Conservation (phyloP, 2,329 filamentous ascomycete species). For the Xylaria sp. region DNA sequence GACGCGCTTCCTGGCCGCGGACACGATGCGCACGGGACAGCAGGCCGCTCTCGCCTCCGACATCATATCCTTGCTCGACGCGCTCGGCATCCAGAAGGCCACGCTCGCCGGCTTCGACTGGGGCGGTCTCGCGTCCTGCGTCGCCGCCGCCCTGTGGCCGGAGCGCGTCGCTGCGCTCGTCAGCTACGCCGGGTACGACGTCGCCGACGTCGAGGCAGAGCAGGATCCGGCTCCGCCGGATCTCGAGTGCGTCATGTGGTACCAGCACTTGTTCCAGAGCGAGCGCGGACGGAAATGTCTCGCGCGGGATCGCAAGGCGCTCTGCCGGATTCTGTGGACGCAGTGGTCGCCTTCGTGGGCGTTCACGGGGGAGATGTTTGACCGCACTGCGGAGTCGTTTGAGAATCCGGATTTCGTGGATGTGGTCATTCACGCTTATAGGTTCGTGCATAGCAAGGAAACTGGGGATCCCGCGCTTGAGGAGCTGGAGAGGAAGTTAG, state of each 20-base stretch:
- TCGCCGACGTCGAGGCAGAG: slow-evolving; percentile 24
- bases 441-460: slow-evolving; percentile 31
- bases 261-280: slow-evolving; percentile 37
- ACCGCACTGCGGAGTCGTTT: slow-evolving; percentile 26
- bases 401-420: slow-evolving; percentile 36
- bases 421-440: slow-evolving; percentile 29
- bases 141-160: slow-evolving; percentile 29
- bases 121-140: slow-evolving; percentile 33
- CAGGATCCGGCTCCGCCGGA: not conserved
- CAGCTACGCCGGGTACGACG: slow-evolving; percentile 34
- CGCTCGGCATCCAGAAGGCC: slow-evolving; percentile 23
- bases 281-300: slow-evolving; percentile 33
- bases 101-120: slow-evolving; percentile 35
- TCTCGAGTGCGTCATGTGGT: slow-evolving; percentile 36
- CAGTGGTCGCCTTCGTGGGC: slow-evolving; percentile 34
- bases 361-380: slow-evolving; percentile 23
- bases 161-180: slow-evolving; percentile 31
- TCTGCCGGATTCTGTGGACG: slow-evolving; percentile 30
- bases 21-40: slow-evolving; percentile 30
- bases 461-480: slow-evolving; percentile 26
- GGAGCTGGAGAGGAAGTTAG: slow-evolving; percentile 18
- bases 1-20: slow-evolving; percentile 23
- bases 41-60: slow-evolving; percentile 31
- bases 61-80: slow-evolving; percentile 28
- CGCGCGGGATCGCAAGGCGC: slow-evolving; percentile 20